phyloP scores from a whole-genome alignment of 345 rosid species.

The Geranium brycei region DNA sequence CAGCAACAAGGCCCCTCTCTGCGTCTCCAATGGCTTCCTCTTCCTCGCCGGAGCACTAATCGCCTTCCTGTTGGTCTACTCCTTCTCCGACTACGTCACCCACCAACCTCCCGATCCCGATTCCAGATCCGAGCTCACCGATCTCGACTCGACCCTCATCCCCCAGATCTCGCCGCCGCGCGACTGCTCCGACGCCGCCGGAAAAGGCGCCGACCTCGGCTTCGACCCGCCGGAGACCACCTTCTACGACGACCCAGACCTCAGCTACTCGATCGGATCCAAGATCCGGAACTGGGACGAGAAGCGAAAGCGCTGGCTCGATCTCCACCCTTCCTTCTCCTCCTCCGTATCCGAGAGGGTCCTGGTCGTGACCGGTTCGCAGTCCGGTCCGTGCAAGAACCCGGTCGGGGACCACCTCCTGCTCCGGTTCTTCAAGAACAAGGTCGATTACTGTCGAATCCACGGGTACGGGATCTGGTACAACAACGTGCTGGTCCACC shows the following conservation, averaged over 20 bases:
- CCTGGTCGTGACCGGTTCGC: conserved; percentile 76
- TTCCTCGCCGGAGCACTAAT: conserved; percentile 56
- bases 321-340: conserved; percentile 55
- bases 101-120: conserved; percentile 10
- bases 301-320: conserved; percentile 62
- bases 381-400: conserved; percentile 67
- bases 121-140: background rate
- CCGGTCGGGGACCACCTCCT: conserved; percentile 80
- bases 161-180: background rate
- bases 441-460: conserved; percentile 80
- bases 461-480: conserved; percentile 80
- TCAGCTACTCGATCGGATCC: conserved; percentile 51
- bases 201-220: too few species aligned
- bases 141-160: background rate
- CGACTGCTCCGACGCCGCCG: conserved; percentile 17
- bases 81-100: conserved; percentile 42
- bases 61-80: conserved; percentile 52
- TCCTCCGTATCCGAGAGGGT: conserved; percentile 49
- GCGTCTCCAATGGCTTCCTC: conserved; percentile 34
- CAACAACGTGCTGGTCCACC: conserved; percentile 66
- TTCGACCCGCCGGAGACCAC: conserved; percentile 47
- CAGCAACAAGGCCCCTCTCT: conserved; percentile 20
- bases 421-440: conserved; percentile 73
- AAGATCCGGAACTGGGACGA: conserved; percentile 59
- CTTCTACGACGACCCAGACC: conserved; percentile 65